A percentile compares a stretch with the other conserved stretches of the same genome.
Conservation (phyloP, 2,329 filamentous ascomycete genomes). For the Tricladium varicosporioides region DNA sequence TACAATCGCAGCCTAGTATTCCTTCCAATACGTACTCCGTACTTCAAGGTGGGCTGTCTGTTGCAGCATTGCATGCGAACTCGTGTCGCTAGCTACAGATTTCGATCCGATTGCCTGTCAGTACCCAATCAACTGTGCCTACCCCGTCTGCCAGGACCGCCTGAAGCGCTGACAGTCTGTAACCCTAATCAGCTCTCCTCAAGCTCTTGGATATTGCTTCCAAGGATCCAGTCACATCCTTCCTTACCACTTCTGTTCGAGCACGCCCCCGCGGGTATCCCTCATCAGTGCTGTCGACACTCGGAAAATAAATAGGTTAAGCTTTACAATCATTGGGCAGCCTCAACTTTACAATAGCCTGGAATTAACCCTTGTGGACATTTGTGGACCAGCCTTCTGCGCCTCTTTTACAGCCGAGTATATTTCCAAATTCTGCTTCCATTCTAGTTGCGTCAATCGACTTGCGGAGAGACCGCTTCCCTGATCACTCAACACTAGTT, state of each 20-base stretch:
- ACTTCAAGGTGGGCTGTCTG: too few species aligned
- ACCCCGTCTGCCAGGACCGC: conserved; percentile 5
- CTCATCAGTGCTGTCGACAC: neutral
- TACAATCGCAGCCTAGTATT: too few species aligned
- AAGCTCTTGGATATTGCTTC: conserved; percentile 5
- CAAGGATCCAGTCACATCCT: neutral
- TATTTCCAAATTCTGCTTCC: neutral
- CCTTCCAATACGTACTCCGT: too few species aligned
- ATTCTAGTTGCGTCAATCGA: neutral
- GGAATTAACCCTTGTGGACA: neutral
- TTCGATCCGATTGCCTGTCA: neutral
- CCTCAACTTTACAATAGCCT: neutral
- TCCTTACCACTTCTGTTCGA: neutral
- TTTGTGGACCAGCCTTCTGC: conserved; percentile 2
- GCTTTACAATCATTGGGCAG: neutral
- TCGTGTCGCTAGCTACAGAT: neutral
- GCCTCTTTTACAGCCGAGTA: conserved; percentile 15
- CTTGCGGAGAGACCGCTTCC: neutral
- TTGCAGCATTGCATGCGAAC: neutral
- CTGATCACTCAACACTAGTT: too few species aligned
- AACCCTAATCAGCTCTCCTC: neutral
- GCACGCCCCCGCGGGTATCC: neutral
- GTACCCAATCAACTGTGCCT: conserved; percentile 17
- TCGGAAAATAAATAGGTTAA: neutral
- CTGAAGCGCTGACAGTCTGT: conserved; percentile 14